Evolutionary conservation across 2,329 filamentous ascomycete genomes (phyloP), one percentile per base, ranked within the genome.

Genomic region (Pseudocercospora vitis): DNA sequence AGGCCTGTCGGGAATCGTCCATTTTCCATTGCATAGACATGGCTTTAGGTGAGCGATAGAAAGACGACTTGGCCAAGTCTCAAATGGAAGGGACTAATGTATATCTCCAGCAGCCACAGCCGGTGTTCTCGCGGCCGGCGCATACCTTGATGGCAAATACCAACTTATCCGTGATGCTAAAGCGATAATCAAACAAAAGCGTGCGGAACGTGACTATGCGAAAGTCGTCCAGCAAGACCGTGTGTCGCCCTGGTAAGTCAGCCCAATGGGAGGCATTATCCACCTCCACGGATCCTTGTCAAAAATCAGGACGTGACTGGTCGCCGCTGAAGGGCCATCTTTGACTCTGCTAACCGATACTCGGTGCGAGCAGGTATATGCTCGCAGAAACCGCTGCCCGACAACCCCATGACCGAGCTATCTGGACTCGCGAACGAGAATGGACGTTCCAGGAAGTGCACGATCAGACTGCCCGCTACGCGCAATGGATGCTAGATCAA

Each of bases 131-230:
- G 59, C 52, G 21, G 32, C 60, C 9, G 78, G 80, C 33, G 76
- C 78, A 11, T 87, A 88, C 62, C 73, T 87, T 45, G 80, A 90
- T 65, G 87, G 82, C 56, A 88, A 86, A 73, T 85, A 81, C 62
- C 81, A 86, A 65, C 65, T 90, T 37, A 67, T 70, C 28, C 81
- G 86, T 65, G 87, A 91, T 67, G 56, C 84, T 11, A 61, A 65
- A 0, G 61, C 63, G 3, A 68, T 87, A 11, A 64, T 73, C 7
- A 71, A 71, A 11, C 54, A 73, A n/a, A 74, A 72, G 39, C 71
- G 68, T 19, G 72, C 73, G 7, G 71, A 74, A 51, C 75, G 78
- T 48, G 69, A 74, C 2, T 77, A 78, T 50, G 68, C 70, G 3
- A 74, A 76, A 68, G 78, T 78, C 31, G 66, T 45, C 3, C 14